Evolutionary conservation across 306 rosid species (phyloP).

Genomic region (Vicia sativa): DNA sequence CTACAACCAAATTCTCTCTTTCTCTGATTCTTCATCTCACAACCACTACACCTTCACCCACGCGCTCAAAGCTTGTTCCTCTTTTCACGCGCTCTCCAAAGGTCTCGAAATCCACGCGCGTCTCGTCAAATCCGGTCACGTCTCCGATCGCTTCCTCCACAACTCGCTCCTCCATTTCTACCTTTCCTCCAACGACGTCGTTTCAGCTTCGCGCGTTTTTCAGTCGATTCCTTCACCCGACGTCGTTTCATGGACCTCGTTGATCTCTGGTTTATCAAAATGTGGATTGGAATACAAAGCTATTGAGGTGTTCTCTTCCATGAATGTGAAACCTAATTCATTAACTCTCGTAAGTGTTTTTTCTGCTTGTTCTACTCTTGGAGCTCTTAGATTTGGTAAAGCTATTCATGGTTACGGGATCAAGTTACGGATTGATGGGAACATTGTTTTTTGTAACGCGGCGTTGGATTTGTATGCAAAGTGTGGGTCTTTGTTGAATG

Average conservation of each 20-base stretch:
- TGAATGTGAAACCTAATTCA: conserved; percentile 62
- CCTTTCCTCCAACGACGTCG: conserved; percentile 43
- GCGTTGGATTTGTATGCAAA: conserved; percentile 59
- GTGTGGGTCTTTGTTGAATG: conserved; percentile 56
- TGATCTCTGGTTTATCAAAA: conserved; percentile 70
- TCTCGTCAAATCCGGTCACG: conserved; percentile 63
- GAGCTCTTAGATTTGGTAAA: conserved; percentile 56
- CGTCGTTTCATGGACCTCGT: conserved; percentile 80
- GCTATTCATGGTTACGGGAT: conserved; percentile 61
- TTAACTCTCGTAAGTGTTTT: conserved; percentile 63
- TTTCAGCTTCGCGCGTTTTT: conserved; percentile 58
- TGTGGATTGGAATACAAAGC: conserved; percentile 69
- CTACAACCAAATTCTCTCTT: conserved; percentile 66
- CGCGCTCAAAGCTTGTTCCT: conserved; percentile 62
- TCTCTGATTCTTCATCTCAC: conserved; percentile 48
- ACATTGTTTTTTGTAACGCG: conserved; percentile 55
- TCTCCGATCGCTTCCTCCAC: conserved; percentile 61
- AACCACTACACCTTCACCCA: conserved; percentile 77
- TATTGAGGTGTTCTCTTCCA: conserved; percentile 47
- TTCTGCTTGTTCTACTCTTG: conserved; percentile 65
- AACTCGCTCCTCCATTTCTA: conserved; percentile 73
- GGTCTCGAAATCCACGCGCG: conserved; percentile 73
- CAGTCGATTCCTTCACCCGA: conserved; percentile 50
- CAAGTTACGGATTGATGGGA: conserved; percentile 42
- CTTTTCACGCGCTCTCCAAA: conserved; percentile 49